Conservation (phyloP, 2,329 filamentous ascomycete species). For the Aspergillus proliferans region DNA sequence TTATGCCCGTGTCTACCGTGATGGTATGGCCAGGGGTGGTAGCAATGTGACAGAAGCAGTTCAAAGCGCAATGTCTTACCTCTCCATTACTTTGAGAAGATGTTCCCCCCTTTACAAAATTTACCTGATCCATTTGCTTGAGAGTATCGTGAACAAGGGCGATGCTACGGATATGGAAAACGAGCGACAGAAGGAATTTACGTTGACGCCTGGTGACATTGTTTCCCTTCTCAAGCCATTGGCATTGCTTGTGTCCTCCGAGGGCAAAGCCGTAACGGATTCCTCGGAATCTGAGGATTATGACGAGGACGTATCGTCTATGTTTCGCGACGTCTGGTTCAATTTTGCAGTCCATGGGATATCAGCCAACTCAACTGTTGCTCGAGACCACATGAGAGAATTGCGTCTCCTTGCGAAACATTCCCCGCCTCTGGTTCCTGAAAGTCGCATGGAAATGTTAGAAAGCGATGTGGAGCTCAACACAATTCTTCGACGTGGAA, state of each 20-base stretch:
- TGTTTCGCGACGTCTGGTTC: slow-evolving; percentile 93
- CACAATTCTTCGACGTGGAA: slow-evolving; percentile 80
- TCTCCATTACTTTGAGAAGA: slow-evolving; percentile 62
- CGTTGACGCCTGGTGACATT: slow-evolving; percentile 80
- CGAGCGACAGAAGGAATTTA: slow-evolving; percentile 68
- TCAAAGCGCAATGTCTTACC: slow-evolving; percentile 69
- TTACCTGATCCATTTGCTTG: slow-evolving; percentile 76
- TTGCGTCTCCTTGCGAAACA: slow-evolving; percentile 78
- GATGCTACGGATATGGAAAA: slow-evolving; percentile 71
- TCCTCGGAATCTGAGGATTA: slow-evolving; percentile 29
- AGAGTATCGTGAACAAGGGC: slow-evolving; percentile 82
- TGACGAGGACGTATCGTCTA: slow-evolving; percentile 63
- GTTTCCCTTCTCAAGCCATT: slow-evolving; percentile 79
- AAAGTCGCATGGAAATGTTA: slow-evolving; percentile 79
- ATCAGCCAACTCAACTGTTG: slow-evolving; percentile 64
- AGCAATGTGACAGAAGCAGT: slow-evolving; percentile 65
- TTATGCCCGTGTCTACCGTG: slow-evolving; percentile 67
- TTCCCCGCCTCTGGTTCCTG: slow-evolving; percentile 78
- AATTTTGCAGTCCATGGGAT: slow-evolving; percentile 96
- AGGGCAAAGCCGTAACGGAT: slow-evolving; percentile 14
- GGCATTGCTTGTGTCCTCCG: slow-evolving; percentile 68
- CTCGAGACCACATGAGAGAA: slow-evolving; percentile 67
- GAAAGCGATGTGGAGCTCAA: slow-evolving; percentile 98
- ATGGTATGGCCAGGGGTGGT: slow-evolving; percentile 66
- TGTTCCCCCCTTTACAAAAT: slow-evolving; percentile 72